Conservation (phyloP, 75 land plant genomes). For the Adiantum capillusveneris region DNA sequence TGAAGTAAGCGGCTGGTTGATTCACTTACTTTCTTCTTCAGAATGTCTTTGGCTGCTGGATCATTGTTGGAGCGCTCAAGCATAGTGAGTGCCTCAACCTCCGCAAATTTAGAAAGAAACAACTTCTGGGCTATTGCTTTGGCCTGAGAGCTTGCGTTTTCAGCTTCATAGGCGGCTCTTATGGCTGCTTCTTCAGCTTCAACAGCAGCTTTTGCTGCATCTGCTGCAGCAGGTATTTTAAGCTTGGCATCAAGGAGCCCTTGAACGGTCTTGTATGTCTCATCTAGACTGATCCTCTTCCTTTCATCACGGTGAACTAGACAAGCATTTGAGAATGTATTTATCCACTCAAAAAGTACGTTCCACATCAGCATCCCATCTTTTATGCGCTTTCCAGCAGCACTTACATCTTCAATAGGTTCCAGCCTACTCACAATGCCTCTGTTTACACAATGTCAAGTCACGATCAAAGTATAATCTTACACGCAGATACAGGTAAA, state of each 20-base stretch:
- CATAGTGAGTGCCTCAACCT: slow-evolving; percentile 12
- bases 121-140: slow-evolving; percentile 16
- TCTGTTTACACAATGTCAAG: slow-evolving; percentile 10
- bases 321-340: slow-evolving; percentile 11
- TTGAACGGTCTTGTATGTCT: slow-evolving; percentile 1
- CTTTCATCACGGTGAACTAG: not conserved
- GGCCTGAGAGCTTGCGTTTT: slow-evolving; percentile 12
- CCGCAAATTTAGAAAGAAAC: slow-evolving; percentile 22
- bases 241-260: slow-evolving; percentile 14
- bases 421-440: slow-evolving; percentile 25
- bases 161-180: slow-evolving; percentile 17
- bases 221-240: slow-evolving; percentile 3
- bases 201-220: slow-evolving; percentile 14
- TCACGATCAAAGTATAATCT: too few species aligned
- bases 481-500: too few species aligned
- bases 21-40: slow-evolving; percentile 9
- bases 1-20: slow-evolving; percentile 11
- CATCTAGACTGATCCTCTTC: slow-evolving; percentile 10
- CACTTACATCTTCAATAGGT: slow-evolving; percentile 17
- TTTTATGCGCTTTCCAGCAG: slow-evolving; percentile 10
- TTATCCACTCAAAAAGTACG: slow-evolving; percentile 9
- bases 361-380: slow-evolving; percentile 9
- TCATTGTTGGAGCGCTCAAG: slow-evolving; percentile 7
- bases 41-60: slow-evolving; percentile 20
- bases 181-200: slow-evolving; percentile 16